A percentile compares a stretch with the other conserved stretches of the same genome.
phyloP scores from a whole-genome alignment of 768 basidiomycete species.

The Pleurotus ostreatus region DNA sequence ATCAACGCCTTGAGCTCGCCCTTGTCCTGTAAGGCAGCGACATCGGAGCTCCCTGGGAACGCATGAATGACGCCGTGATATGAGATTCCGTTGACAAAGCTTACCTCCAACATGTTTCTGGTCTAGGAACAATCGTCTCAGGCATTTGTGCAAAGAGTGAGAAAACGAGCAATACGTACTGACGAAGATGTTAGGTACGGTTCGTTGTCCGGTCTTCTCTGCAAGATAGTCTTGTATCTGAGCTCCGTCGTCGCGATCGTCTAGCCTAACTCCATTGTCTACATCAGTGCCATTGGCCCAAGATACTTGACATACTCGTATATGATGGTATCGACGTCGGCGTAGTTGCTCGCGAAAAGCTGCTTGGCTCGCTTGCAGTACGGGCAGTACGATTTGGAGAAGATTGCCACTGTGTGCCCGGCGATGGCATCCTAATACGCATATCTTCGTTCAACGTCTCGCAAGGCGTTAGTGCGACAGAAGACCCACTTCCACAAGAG shows the following conservation, averaged over 20 bases:
- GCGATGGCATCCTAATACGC: conserved; percentile 27
- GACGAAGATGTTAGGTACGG: conserved; percentile 61
- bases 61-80: background rate
- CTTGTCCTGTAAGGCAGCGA: background rate
- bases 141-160: background rate
- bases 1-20: background rate
- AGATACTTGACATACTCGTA: conserved; percentile 27
- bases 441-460: background rate
- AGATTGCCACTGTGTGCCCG: conserved; percentile 35
- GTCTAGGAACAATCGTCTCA: background rate
- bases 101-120: conserved; percentile 9
- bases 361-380: conserved; percentile 32
- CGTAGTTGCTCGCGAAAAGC: conserved; percentile 23
- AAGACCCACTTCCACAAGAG: conserved; percentile 39
- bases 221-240: conserved; percentile 50
- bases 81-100: background rate
- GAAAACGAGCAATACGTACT: conserved; percentile 28
- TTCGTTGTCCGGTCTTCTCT: conserved; percentile 44
- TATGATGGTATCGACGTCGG: conserved; percentile 21
- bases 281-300: background rate
- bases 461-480: background rate
- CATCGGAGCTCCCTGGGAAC: background rate
- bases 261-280: conserved; percentile 28
- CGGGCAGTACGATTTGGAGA: conserved; percentile 39
- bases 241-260: conserved; percentile 36